A percentile compares a stretch with the other conserved stretches of the same genome.
phyloP scores from a whole-genome alignment of 805 yeast genomes.

The Starmera pachycereana region DNA sequence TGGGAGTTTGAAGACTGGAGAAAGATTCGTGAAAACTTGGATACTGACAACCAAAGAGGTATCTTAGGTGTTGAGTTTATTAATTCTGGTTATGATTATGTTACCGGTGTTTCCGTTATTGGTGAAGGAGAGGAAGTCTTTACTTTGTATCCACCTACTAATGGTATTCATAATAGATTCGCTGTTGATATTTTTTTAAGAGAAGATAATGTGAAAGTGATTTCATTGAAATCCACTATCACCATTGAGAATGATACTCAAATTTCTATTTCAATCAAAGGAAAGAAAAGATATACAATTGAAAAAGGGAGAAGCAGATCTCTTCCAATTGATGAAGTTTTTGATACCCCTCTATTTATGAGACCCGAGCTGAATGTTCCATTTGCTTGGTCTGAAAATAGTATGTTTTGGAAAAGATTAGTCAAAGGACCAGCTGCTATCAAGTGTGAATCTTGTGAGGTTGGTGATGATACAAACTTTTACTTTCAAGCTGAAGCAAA shows the following conservation, averaged over 20 bases:
- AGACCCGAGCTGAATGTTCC: constrained; percentile 49
- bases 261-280: constrained; percentile 31
- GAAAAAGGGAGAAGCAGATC: constrained; percentile 50
- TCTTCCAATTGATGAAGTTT: constrained; percentile 65
- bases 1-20: constrained; percentile 98
- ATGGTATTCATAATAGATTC: constrained; percentile 62
- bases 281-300: constrained; percentile 29
- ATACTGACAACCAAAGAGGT: constrained; percentile 51
- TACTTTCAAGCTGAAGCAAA: constrained; percentile 66
- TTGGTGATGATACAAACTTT: constrained; percentile 35
- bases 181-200: constrained; percentile 61
- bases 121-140: constrained; percentile 78
- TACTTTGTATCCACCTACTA: constrained; percentile 49
- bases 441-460: constrained; percentile 41
- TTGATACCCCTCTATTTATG: constrained; percentile 43
- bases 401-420: constrained; percentile 56
- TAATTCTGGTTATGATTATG: constrained; percentile 43
- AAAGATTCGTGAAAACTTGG: constrained; percentile 67
- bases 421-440: constrained; percentile 40
- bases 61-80: constrained; percentile 52
- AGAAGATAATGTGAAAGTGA: constrained; percentile 68
- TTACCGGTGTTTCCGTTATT: constrained; percentile 53
- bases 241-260: constrained; percentile 55
- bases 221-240: constrained; percentile 70
- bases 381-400: constrained; percentile 60